Percentiles rank a stretch among this genome's conserved stretches.
Conservation (phyloP, 176 grass and related monocot species). For the Hordeum marinum region DNA sequence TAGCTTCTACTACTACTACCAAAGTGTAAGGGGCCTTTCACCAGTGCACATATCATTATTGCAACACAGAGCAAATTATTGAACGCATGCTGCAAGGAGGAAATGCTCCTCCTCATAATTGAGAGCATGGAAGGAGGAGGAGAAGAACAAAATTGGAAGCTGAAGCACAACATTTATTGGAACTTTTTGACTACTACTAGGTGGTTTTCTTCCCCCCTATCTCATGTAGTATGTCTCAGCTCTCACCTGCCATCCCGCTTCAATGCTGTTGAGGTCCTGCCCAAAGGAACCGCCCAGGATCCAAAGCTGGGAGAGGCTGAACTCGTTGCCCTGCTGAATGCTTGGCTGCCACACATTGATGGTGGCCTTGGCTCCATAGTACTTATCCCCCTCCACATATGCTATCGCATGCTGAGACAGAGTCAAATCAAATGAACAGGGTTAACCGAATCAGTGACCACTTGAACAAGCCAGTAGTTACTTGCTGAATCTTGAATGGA, state of each 20-base stretch:
- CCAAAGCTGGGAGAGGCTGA: conserved; percentile 90
- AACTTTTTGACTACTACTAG: conserved; percentile 32
- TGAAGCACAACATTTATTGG: conserved; percentile 39
- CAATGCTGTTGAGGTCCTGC: conserved; percentile 90
- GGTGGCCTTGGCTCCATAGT: conserved; percentile 83
- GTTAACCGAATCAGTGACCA: conserved; percentile 1
- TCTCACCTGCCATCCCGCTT: conserved; percentile 88
- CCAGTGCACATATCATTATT: conserved; percentile 27
- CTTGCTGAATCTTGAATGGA: neutral
- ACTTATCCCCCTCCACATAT: conserved; percentile 80
- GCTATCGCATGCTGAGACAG: conserved; percentile 68
- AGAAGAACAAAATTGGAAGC: conserved; percentile 43
- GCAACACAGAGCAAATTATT: conserved; percentile 35
- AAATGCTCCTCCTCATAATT: conserved; percentile 21
- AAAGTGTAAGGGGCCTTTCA: conserved; percentile 24
- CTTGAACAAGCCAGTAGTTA: neutral
- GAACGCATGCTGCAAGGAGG: conserved; percentile 27
- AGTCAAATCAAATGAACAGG: neutral
- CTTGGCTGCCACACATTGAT: conserved; percentile 92
- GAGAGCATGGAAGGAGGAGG: neutral
- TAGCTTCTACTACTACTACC: neutral
- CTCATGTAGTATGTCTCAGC: conserved; percentile 17
- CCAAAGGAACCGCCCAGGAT: conserved; percentile 82
- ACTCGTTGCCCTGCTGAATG: conserved; percentile 75
- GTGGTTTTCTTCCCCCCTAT: neutral